Percentiles rank a stretch among this genome's conserved stretches.
Evolutionary conservation across 805 yeast genomes (phyloP).

Genomic region (Ogataea trehalophila): DNA sequence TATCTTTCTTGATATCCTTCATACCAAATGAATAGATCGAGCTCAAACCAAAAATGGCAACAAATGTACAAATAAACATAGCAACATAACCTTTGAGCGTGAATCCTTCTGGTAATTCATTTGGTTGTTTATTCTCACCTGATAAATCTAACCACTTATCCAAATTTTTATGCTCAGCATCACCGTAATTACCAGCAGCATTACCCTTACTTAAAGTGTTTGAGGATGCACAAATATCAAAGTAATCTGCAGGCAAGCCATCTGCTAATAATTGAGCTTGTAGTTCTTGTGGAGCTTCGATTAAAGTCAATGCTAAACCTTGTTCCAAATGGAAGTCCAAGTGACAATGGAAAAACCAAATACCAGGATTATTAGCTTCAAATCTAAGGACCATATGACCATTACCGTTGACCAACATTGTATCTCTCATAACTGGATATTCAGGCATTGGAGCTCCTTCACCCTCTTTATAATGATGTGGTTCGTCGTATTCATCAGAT

Average conservation of each 20-base stretch:
- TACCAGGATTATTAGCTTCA: conserved; percentile 83
- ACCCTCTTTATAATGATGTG: conserved; percentile 46
- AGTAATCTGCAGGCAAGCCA: conserved; percentile 43
- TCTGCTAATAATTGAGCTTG: conserved; percentile 31
- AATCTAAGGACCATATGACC: conserved; percentile 69
- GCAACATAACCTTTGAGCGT: conserved; percentile 68
- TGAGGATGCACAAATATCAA: conserved; percentile 43
- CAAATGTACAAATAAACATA: conserved; percentile 44
- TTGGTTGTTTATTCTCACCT: conserved; percentile 57
- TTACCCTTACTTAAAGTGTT: conserved; percentile 51
- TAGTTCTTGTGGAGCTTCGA: conserved; percentile 63
- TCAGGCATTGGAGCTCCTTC: conserved; percentile 44
- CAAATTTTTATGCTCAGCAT: too few relatives aligned
- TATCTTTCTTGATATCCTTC: conserved; percentile 52
- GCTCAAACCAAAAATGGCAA: conserved; percentile 56
- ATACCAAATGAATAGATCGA: conserved; percentile 62
- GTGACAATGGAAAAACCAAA: conserved; percentile 94
- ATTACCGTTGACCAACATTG: conserved; percentile 60
- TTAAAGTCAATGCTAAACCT: conserved; percentile 67
- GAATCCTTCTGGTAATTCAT: conserved; percentile 66
- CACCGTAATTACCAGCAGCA: conserved; percentile 58
- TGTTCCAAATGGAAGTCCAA: conserved; percentile 82
- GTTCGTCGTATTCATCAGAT: conserved; percentile 51
- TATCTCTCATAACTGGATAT: conserved; percentile 65
- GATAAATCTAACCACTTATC: conserved; percentile 49